Evolutionary conservation across 345 rosid genomes (phyloP), one percentile per base, ranked within the genome.

Genomic region (Jatropha curcas): DNA sequence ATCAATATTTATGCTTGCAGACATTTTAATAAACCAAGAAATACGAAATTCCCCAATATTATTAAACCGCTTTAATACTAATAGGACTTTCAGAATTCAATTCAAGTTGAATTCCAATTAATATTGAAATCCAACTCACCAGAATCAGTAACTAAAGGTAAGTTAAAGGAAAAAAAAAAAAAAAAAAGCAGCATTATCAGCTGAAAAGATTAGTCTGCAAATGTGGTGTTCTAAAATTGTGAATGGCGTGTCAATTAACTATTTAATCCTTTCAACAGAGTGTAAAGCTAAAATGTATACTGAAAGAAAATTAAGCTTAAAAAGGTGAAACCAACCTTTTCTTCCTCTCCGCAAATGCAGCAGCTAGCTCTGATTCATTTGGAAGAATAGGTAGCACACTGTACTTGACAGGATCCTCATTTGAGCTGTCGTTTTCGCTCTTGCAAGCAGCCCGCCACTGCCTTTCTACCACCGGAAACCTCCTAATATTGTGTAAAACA

Each of bases 401-500:
- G 67, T 50, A 33, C 5, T 68, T 78, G 34, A 73, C 72, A 77
- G 78, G 76, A 82, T 82, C 82, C 33, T 68, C 81, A 22, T 59
- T 57, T 11, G 57, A 70, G 76, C 27, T 80, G 68, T 82, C 84
- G 43, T 74, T 84, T 68, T 75, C 88, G 62, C 60, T 58, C 74
- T 84, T 84, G 83, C 87, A 89, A 79, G 90, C 88, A 39, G 77
- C 80, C 65, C 80, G 64, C 97, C 99, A 92, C 67, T 71, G 97
- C 80, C 82, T 81, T 86, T 90, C 98, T 55, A 92, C 93, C 62
- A 84, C 98, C 13, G 94, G 97, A 72, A 95, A 95, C 84, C 85
- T 82, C 99, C 99, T 93, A 46, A 58, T 14, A 34, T 19, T 5
- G 9, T 7, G 35, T 35, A 39, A 33, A 20, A 45, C 56, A 1